Conservation (phyloP, 2,329 filamentous ascomycete genomes). For the Microthyrium microscopicum region DNA sequence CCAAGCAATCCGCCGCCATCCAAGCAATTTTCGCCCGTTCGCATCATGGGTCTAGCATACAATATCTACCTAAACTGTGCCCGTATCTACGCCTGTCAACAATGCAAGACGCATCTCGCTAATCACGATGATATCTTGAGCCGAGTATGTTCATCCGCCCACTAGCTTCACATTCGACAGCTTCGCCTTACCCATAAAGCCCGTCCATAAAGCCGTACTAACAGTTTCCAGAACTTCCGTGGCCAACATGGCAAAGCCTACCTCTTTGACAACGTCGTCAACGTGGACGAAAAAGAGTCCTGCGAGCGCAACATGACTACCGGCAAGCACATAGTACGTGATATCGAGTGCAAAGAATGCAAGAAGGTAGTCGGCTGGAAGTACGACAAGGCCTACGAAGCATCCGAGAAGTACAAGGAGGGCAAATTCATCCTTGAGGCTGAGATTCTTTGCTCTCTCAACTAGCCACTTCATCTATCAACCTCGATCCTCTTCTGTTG, state of each 20-base stretch:
- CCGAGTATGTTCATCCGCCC: constrained; percentile 41
- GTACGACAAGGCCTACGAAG: constrained; percentile 93
- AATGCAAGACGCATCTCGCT: constrained; percentile 87
- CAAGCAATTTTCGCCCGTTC: too few relatives aligned
- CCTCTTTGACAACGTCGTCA: constrained; percentile 88
- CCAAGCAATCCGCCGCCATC: too few relatives aligned
- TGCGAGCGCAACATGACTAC: constrained; percentile 97
- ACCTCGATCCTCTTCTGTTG: too few relatives aligned
- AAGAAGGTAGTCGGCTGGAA: constrained; percentile 93
- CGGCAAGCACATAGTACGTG: constrained; percentile 80
- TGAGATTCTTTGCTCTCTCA: constrained; percentile 71
- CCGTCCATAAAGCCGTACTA: constrained; percentile 5
- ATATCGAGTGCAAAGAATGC: constrained; percentile 84
- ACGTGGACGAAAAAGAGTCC: constrained; percentile 68
- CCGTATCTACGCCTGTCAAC: constrained; percentile 81
- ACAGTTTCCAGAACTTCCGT: constrained; percentile 63
- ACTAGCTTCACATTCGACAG: constrained; percentile 1
- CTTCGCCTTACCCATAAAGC: constrained; percentile 3
- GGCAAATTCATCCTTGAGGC: constrained; percentile 94
- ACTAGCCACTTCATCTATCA: too few relatives aligned
- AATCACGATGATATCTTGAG: constrained; percentile 95
- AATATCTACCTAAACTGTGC: constrained; percentile 77
- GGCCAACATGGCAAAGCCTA: constrained; percentile 97
- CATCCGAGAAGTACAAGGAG: constrained; percentile 93
- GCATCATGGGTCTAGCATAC: constrained; percentile 88